phyloP scores from a whole-genome alignment of 805 yeast species.

The Debaryomyces hansenii region DNA sequence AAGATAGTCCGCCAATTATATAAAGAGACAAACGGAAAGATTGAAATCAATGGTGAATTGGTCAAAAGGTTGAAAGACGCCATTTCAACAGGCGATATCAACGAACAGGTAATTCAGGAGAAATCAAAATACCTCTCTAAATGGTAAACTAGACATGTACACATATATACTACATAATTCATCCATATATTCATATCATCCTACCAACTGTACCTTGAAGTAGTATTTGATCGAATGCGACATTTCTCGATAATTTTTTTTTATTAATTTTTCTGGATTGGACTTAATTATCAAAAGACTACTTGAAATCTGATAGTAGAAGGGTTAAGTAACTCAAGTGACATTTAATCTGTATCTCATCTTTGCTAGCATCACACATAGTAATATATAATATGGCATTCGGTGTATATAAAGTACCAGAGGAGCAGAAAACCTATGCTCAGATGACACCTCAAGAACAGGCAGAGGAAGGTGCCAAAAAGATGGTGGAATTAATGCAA shows the following conservation, averaged over 20 bases:
- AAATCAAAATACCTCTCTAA: slow-evolving; percentile 6
- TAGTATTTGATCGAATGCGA: background rate
- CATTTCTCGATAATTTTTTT: background rate
- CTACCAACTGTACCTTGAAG: background rate
- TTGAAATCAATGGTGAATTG: slow-evolving; percentile 7
- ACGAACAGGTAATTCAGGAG: slow-evolving; percentile 12
- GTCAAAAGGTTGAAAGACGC: slow-evolving; percentile 8
- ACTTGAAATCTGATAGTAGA: background rate
- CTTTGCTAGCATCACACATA: no score
- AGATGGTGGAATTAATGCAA: slow-evolving; percentile 80
- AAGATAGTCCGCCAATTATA: slow-evolving; percentile 6
- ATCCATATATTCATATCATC: background rate
- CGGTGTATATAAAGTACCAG: slow-evolving; percentile 37
- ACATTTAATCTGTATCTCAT: no score
- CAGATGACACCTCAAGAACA: slow-evolving; percentile 91
- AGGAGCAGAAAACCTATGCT: slow-evolving; percentile 47
- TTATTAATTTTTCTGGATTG: background rate
- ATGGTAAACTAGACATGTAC: slow-evolving; percentile 4
- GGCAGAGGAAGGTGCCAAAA: slow-evolving; percentile 84
- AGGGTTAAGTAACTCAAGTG: no score
- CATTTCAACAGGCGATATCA: slow-evolving; percentile 6
- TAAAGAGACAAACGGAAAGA: slow-evolving; percentile 11
- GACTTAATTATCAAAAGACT: background rate
- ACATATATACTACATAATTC: background rate
- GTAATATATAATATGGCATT: slow-evolving; percentile 13